Conservation (phyloP, 768 basidiomycete species). For the Leccinum disarticulatum region DNA sequence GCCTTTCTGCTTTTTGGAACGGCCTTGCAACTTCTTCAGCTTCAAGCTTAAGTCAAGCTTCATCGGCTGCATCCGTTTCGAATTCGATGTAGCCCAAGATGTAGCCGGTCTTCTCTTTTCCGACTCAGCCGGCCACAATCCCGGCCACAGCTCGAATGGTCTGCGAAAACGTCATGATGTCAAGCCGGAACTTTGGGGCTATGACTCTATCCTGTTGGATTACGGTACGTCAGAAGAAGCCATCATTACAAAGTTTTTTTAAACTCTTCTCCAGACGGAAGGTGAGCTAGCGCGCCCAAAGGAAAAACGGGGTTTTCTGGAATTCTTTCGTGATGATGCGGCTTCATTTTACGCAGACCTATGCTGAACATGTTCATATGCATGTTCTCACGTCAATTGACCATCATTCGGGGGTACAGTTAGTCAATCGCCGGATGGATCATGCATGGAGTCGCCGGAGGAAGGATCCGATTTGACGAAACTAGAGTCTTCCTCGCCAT, state of each 20-base stretch:
- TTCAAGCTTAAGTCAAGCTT: too few relatives aligned
- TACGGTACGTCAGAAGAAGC: neutral
- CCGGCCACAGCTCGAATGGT: neutral
- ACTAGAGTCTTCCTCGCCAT: neutral
- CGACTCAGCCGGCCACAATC: neutral
- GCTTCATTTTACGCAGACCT: too few relatives aligned
- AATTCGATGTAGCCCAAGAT: too few relatives aligned
- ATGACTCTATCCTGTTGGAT: neutral
- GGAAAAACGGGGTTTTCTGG: neutral
- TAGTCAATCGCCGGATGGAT: neutral
- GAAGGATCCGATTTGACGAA: neutral
- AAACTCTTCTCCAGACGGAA: neutral
- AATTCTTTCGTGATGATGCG: neutral
- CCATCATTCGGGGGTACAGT: neutral
- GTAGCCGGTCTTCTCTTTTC: neutral
- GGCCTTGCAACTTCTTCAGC: too few relatives aligned
- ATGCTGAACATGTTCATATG: neutral
- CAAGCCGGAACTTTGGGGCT: neutral
- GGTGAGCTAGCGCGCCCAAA: neutral
- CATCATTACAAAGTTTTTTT: neutral
- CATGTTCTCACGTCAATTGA: neutral
- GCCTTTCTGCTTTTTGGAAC: too few relatives aligned
- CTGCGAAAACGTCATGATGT: neutral
- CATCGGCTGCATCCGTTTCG: too few relatives aligned
- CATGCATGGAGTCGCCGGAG: neutral